A percentile compares a stretch with the other conserved stretches of the same genome.
Conservation (phyloP, 2,329 filamentous ascomycete species). For the Dactylella cylindrospora region DNA sequence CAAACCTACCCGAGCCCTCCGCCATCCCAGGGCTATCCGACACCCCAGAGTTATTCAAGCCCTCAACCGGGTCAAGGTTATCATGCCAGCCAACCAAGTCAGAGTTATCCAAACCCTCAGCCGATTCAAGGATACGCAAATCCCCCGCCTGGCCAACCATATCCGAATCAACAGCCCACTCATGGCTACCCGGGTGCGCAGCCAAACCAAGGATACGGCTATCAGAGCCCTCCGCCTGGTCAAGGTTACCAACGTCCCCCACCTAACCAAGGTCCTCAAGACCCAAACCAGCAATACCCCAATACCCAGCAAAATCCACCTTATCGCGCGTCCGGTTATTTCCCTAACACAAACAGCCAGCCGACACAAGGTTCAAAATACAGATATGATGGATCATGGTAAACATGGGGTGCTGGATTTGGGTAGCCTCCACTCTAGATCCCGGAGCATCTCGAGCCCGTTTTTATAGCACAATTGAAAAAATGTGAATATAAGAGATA, state of each 20-base stretch:
- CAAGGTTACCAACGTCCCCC: constrained; percentile 1
- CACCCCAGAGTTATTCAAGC: too few relatives aligned
- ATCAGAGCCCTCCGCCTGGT: constrained; percentile 4
- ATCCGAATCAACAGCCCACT: too few relatives aligned
- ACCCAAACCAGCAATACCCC: not conserved
- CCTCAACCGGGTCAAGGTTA: too few relatives aligned
- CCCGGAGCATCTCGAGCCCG: too few relatives aligned
- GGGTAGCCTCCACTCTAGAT: too few relatives aligned
- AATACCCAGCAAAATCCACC: constrained; percentile 3
- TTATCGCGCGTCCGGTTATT: constrained; percentile 23
- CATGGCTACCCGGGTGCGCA: constrained; percentile 14
- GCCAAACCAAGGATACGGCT: constrained; percentile 3
- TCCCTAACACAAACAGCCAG: constrained; percentile 10
- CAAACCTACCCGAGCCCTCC: constrained; percentile 16
- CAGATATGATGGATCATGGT: constrained; percentile 11
- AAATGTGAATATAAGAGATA: too few relatives aligned
- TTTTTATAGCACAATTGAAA: too few relatives aligned
- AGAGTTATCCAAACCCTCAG: too few relatives aligned
- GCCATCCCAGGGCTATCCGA: constrained; percentile 9
- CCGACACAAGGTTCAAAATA: constrained; percentile 4
- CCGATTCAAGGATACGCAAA: too few relatives aligned
- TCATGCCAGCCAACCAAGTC: too few relatives aligned
- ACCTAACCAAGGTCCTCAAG: not conserved
- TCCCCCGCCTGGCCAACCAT: too few relatives aligned
- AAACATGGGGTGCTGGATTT: too few relatives aligned